Conservation (phyloP, 169 alveolate species). For the Amoebophrya sp. region DNA sequence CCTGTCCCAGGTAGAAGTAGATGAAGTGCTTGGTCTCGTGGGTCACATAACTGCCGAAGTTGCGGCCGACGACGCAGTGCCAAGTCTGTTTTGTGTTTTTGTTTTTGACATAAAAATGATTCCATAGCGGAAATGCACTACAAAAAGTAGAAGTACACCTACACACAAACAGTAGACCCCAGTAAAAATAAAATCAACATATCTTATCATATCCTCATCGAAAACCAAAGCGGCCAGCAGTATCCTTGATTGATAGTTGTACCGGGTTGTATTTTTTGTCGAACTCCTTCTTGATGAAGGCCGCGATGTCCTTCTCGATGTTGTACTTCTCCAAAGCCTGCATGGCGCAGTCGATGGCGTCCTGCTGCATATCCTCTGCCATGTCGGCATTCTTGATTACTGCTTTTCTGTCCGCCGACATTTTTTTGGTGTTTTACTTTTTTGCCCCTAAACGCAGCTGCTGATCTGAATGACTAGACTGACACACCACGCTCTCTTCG, state of each 20-base stretch:
- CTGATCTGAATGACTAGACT: too few relatives aligned
- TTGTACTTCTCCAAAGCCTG: slow-evolving; percentile 92
- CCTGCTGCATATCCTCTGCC: slow-evolving; percentile 97
- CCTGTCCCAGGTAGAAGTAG: slow-evolving; percentile 98
- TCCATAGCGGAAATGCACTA: too few relatives aligned
- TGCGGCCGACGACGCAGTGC: slow-evolving; percentile 99
- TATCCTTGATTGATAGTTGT: too few relatives aligned
- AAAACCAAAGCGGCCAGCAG: too few relatives aligned
- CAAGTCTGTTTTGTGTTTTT: slow-evolving; percentile 79
- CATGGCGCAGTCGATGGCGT: slow-evolving; percentile 96
- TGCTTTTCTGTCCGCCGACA: slow-evolving; percentile 55
- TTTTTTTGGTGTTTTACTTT: too few relatives aligned
- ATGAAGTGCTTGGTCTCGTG: slow-evolving; percentile 99
- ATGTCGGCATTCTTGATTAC: slow-evolving; percentile 95
- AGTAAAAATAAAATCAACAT: too few relatives aligned
- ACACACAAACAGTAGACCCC: too few relatives aligned
- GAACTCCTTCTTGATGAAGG: slow-evolving; percentile 97
- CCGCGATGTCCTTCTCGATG: slow-evolving; percentile 95
- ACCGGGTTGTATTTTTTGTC: slow-evolving; percentile 91
- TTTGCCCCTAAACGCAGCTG: too few relatives aligned
- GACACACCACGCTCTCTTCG: too few relatives aligned
- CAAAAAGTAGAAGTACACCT: too few relatives aligned
- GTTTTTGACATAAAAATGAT: too few relatives aligned
- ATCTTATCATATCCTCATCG: slow-evolving; percentile 23
- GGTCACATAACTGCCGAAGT: slow-evolving; percentile 98